Conservation (phyloP, 2,329 filamentous ascomycete genomes). For the Nannizziopsis barbatae region DNA sequence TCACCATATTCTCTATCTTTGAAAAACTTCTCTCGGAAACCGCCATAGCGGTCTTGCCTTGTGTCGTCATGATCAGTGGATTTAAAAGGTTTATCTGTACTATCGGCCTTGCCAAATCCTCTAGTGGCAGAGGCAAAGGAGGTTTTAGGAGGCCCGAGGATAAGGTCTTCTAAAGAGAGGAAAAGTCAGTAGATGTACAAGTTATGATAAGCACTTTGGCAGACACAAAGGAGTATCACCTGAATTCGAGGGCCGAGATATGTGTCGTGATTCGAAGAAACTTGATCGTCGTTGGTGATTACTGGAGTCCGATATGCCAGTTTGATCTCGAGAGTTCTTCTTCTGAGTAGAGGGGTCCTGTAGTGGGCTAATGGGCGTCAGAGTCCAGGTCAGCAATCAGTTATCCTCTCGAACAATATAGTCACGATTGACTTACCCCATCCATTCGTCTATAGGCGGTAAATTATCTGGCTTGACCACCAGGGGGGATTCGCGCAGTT, state of each 20-base stretch:
- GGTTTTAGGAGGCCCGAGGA: conserved; percentile 73
- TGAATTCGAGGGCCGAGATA: conserved; percentile 40
- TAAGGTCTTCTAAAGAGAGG: conserved; percentile 57
- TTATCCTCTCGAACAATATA: conserved; percentile 8
- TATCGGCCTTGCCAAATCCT: conserved; percentile 40
- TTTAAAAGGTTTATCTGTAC: conserved; percentile 34
- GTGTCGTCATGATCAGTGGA: conserved; percentile 44
- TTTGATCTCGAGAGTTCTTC: conserved; percentile 27
- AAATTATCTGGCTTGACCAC: conserved; percentile 68
- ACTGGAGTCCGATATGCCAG: conserved; percentile 26
- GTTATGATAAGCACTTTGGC: not conserved
- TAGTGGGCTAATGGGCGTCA: conserved; percentile 26
- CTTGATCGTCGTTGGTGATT: conserved; percentile 28
- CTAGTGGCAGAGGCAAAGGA: conserved; percentile 67
- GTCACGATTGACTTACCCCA: conserved; percentile 56
- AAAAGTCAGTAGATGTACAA: conserved; percentile 10
- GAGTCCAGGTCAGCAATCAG: conserved; percentile 13
- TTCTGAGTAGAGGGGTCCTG: conserved; percentile 33
- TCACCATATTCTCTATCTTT: conserved; percentile 24
- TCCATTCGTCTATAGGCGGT: conserved; percentile 85
- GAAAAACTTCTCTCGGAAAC: conserved; percentile 43
- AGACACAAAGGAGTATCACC: conserved; percentile 25
- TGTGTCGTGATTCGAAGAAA: conserved; percentile 35
- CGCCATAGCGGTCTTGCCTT: conserved; percentile 50
- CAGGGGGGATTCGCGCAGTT: conserved; percentile 69